Evolutionary conservation across 192 early-diverging fungal species (phyloP).

Genomic region (Coemansia sp.): DNA sequence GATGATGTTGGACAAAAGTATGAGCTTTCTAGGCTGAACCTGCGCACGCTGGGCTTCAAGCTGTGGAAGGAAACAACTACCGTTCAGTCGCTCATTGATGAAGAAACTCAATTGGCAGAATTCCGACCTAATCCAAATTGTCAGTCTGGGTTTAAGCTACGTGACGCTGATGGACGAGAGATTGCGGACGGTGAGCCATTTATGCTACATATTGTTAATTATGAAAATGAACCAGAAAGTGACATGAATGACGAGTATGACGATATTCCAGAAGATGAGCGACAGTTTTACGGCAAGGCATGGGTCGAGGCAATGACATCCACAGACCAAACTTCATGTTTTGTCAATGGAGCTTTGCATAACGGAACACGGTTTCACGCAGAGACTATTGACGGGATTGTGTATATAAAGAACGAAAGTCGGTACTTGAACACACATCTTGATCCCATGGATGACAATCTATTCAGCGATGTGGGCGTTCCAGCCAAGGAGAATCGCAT

Average conservation of each 20-base stretch:
- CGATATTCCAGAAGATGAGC: not conserved
- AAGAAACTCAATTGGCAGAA: not conserved
- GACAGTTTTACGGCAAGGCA: not conserved
- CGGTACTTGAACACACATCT: not conserved
- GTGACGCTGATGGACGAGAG: not conserved
- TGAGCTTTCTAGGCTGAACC: not conserved
- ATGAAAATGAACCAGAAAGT: not conserved
- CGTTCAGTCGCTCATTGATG: not conserved
- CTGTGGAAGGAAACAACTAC: not conserved
- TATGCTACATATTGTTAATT: not conserved
- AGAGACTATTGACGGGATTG: conserved; percentile 6
- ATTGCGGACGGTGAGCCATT: conserved; percentile 4
- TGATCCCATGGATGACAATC: not conserved
- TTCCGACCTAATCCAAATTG: not conserved
- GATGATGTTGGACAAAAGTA: not conserved
- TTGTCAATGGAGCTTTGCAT: not conserved
- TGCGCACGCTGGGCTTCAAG: not conserved
- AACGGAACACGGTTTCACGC: not conserved
- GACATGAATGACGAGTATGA: not conserved
- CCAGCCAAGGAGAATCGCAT: conserved; percentile 8
- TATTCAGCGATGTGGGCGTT: not conserved
- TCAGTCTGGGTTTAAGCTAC: conserved; percentile 7
- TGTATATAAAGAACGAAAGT: not conserved
- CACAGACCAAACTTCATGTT: not conserved
- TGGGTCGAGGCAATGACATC: not conserved